Evolutionary conservation across 1,284 basidiomycete species (phyloP), one percentile per base, ranked within the genome.

Genomic region (Trichosporon asahii): DNA sequence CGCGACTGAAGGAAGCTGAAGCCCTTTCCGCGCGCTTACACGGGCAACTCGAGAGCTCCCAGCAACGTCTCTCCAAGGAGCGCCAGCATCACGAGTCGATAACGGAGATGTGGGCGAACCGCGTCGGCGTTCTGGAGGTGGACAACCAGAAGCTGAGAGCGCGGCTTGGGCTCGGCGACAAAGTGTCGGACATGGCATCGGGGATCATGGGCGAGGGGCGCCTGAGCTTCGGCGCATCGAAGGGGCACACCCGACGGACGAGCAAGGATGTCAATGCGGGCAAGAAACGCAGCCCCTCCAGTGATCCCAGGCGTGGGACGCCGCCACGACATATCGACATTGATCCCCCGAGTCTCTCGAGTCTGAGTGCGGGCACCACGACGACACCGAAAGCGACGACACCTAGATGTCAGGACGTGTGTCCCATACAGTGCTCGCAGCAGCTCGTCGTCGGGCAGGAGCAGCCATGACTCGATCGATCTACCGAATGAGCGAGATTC

Each of bases 21-120:
- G 15, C 57, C 7, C 27, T 61, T 31, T n/a, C 15, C 3, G 57
- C 57, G 7, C 44, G 46, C 29, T 35, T 65, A 15, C 67, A 55
- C 46, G 37, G 33, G 18, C 66, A 44, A 12, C 66, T 67, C 0
- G 55, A 27, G 23, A 67, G 53, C 8, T 40, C n/a, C 23, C 66
- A 67, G 66, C 27, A 60, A 35, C 66, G 66, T 18, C 66, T 67
- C 12, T 25, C 18, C 25, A 25, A 37, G 15, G 66, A 67, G 35
- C 66, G 66, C 37, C 35, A 35, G 33, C 66, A 67, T 14, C 27
- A 67, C 35, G 66, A 60, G 53, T n/a, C 66, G 15, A 67, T 67
- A 33, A 21, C 55, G 2, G 53, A 35, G 9, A 57, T 67, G 66
- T 46, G 35, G 66, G 53, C 65, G 29, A 49, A 25, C 6, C 65